A percentile compares a stretch with the other conserved stretches of the same genome.
These are phyloP conservation scores for Pyrus betulifolia DNA, from an alignment of 306 rosid species.

Conservation along the genomic window DNA sequence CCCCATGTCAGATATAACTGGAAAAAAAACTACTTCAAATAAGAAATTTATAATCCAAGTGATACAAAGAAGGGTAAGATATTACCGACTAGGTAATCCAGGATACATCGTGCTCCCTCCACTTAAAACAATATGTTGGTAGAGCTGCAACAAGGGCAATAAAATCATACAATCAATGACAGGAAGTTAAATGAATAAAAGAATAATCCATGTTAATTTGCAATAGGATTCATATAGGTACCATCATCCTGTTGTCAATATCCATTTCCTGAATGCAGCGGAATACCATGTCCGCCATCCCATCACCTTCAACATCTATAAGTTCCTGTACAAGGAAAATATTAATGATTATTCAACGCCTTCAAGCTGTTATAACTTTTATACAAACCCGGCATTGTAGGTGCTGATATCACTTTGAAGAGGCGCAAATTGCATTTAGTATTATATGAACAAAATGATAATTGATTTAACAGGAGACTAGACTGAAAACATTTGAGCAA, in stretches of 20 bases:
- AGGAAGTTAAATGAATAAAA: background rate
- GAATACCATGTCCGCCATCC: slow-evolving; percentile 99
- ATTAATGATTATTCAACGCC: background rate
- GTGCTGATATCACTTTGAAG: background rate
- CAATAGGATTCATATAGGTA: slow-evolving; percentile 18
- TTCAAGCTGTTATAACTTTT: background rate
- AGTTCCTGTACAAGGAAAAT: slow-evolving; percentile 58
- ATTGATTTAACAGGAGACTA: background rate
- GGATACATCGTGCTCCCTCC: slow-evolving; percentile 99
- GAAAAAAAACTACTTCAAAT: background rate
- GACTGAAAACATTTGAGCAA: background rate
- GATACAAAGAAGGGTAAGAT: slow-evolving; percentile 23
- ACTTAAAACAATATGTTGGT: slow-evolving; percentile 97
- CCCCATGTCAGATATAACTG: slow-evolving; percentile 2
- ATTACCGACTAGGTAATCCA: slow-evolving; percentile 97
- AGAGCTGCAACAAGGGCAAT: slow-evolving; percentile 58
- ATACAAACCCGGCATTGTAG: background rate
- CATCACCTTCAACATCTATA: slow-evolving; percentile 98
- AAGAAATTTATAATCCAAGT: background rate
- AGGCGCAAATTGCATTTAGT: background rate
- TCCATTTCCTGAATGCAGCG: slow-evolving; percentile 99
- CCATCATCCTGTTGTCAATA: slow-evolving; percentile 99
- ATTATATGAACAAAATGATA: background rate
- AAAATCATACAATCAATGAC: background rate
- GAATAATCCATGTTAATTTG: background rate